These are phyloP conservation scores for Yamadazyma sp. DNA, from an alignment of 1,139 yeast genomes.

Conservation along the genomic window DNA sequence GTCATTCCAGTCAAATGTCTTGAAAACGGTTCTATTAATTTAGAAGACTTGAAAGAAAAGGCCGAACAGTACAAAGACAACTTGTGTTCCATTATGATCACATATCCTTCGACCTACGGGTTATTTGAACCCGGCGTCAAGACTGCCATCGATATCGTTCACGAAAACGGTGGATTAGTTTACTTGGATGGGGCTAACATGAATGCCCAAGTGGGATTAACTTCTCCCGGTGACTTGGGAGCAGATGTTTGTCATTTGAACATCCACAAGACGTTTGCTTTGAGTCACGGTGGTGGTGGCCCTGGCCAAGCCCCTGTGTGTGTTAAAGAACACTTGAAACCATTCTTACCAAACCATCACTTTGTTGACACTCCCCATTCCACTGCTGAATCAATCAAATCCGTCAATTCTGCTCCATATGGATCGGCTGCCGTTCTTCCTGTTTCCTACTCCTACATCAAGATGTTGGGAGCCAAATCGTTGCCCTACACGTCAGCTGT, in stretches of 20 bases:
- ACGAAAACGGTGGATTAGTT: slow-evolving; percentile 87
- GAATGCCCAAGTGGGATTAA: slow-evolving; percentile 98
- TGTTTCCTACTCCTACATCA: slow-evolving; percentile 91
- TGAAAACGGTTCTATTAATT: slow-evolving; percentile 79
- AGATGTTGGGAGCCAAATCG: slow-evolving; percentile 85
- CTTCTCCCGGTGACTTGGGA: slow-evolving; percentile 96
- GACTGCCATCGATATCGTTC: slow-evolving; percentile 81
- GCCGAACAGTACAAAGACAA: slow-evolving; percentile 67
- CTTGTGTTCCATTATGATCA: slow-evolving; percentile 91
- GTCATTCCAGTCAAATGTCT: slow-evolving; percentile 91
- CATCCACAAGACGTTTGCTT: slow-evolving; percentile 94
- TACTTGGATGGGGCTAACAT: slow-evolving; percentile 98
- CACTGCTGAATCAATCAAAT: slow-evolving; percentile 56
- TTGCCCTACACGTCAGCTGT: slow-evolving; percentile 82
- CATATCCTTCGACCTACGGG: slow-evolving; percentile 97
- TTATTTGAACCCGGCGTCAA: slow-evolving; percentile 90
- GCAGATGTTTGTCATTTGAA: slow-evolving; percentile 99
- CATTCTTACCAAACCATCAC: slow-evolving; percentile 81
- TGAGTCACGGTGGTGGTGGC: slow-evolving; percentile 99
- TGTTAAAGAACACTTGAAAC: slow-evolving; percentile 78
- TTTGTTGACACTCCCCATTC: slow-evolving; percentile 59
- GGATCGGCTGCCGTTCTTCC: slow-evolving; percentile 95
- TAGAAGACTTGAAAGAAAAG: slow-evolving; percentile 70
- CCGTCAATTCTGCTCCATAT: slow-evolving; percentile 92
- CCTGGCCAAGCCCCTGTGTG: slow-evolving; percentile 99